Evolutionary conservation across 345 rosid genomes (phyloP).

Genomic region (Nephelium lappaceum): DNA sequence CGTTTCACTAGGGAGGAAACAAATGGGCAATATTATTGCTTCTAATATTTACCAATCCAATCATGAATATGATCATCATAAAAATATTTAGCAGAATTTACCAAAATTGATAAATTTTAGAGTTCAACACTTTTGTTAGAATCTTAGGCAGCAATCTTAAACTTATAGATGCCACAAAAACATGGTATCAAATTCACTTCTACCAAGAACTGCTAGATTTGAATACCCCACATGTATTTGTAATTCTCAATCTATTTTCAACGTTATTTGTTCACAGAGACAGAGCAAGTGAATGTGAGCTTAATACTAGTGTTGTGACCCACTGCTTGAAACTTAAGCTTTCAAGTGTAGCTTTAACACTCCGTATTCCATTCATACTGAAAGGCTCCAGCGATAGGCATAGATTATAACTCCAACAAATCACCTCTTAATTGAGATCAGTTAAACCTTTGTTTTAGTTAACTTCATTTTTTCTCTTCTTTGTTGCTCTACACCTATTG

Average conservation of each 20-base stretch:
- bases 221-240: not conserved
- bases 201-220: not conserved
- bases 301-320: not conserved
- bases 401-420: not conserved
- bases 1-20: not conserved
- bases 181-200: not conserved
- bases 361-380: not conserved
- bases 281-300: not conserved
- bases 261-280: not conserved
- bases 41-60: constrained; percentile 1
- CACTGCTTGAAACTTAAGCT: not conserved
- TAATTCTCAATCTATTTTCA: not conserved
- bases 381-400: not conserved
- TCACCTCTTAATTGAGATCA: not conserved
- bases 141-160: not conserved
- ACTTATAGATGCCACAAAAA: not conserved
- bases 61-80: not conserved
- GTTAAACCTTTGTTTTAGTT: constrained; percentile 4
- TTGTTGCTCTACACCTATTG: not conserved
- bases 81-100: not conserved
- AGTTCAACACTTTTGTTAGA: not conserved
- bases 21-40: not conserved
- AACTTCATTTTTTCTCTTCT: not conserved
- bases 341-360: not conserved
- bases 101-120: not conserved